These are phyloP conservation scores for Thraustotheca clavata DNA, from an alignment of 352 stramenopile genomes.

Conservation along the genomic window DNA sequence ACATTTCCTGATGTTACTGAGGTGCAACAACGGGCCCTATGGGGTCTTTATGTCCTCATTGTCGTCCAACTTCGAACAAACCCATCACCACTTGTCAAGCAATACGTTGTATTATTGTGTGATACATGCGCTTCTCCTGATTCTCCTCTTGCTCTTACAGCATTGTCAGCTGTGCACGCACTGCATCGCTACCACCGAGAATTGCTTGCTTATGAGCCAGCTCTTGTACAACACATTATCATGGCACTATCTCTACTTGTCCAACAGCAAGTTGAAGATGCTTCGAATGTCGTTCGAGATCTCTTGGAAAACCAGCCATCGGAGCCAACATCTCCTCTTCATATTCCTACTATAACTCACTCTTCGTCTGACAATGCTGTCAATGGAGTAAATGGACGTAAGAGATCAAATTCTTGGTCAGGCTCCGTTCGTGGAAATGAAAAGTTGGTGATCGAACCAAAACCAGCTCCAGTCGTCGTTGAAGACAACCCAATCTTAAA, in stretches of 20 bases:
- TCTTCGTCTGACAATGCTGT: not conserved
- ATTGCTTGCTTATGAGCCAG: constrained; percentile 56
- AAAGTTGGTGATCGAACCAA: not conserved
- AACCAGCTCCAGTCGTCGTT: constrained; percentile 20
- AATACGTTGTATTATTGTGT: constrained; percentile 77
- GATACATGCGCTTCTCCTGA: constrained; percentile 65
- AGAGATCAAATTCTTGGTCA: constrained; percentile 18
- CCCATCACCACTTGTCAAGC: constrained; percentile 44
- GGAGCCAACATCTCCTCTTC: not conserved
- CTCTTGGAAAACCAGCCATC: constrained; percentile 42
- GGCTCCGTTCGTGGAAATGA: not conserved
- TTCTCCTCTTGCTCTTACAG: constrained; percentile 70
- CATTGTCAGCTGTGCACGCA: constrained; percentile 68
- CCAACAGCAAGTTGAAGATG: constrained; percentile 81
- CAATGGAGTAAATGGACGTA: not conserved
- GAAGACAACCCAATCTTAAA: constrained; percentile 61
- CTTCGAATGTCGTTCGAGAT: constrained; percentile 76
- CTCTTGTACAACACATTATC: constrained; percentile 67
- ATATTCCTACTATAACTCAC: not conserved
- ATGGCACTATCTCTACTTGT: constrained; percentile 81
- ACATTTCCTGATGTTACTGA: constrained; percentile 63
- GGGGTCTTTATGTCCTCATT: constrained; percentile 67
- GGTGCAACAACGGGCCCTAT: constrained; percentile 75
- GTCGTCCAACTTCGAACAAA: constrained; percentile 48
- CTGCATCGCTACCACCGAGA: constrained; percentile 65